Evolutionary conservation across 192 early-diverging fungal species (phyloP), one percentile per base, ranked within the genome.

Genomic region (Funneliformis mosseae): DNA sequence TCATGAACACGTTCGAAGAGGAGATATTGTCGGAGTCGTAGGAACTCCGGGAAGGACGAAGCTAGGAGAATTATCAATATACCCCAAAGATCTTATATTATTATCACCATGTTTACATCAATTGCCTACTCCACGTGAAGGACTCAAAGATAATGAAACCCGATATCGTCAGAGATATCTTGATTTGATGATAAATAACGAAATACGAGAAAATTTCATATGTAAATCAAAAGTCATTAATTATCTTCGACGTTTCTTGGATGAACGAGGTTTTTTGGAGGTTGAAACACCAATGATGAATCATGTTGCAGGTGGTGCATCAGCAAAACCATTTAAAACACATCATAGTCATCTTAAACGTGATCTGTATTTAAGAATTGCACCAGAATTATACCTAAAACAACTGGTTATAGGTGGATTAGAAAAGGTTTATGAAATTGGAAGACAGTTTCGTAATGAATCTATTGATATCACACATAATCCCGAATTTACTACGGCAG

Each of bases 371-470:
- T 97, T 99, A 96, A 95, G 98, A 81, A 91, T 99, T 60, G 97
- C 98, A 23, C 97, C 98, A 28, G 98, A 99, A 86, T 88, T 99
- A 73, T 98, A 93, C 83, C 90, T 99, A 79, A 99, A 99, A 94
- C 93, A 94, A 94, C 90, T 99, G 71, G 93, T 97, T 39, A 97
- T 99, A 43, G 98, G 98, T 77, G 98, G 98, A 68, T 84, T 99
- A 41, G 98, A 99, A 84, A 95, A 97, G 81, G 97, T 99, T 10
- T 99, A 98, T 81, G 98, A 99, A 88, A 96, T 99, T 83, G 98
- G 98, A 72, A 94, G 96, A 78, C 97, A 98, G 87, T 99, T 99
- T 95, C 93, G 98, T 81, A 99, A 99, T 87, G 98, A 99, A 86
- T 90, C 91, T 62, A 99, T 99, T 78, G 98, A 99, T 84, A 84